These are phyloP conservation scores for Artemisia princeps DNA, from an alignment of 140 eudicot species.

Conservation along the genomic window DNA sequence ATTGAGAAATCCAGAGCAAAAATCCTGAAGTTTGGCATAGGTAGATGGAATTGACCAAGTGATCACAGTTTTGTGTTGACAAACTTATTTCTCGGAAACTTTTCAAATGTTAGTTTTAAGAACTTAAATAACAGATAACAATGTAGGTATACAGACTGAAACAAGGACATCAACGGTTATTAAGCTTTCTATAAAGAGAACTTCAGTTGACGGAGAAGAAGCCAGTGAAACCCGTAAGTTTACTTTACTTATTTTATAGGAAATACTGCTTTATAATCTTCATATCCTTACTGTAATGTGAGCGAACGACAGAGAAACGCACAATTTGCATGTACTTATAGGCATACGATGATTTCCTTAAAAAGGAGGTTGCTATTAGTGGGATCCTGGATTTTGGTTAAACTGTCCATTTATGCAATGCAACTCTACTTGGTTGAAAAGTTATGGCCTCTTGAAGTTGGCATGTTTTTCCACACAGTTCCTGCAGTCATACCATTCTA, in stretches of 20 bases:
- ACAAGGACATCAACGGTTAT: constrained; percentile 59
- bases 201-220: constrained; percentile 64
- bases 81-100: background rate
- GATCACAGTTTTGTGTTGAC: background rate
- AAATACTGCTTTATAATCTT: background rate
- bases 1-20: constrained; percentile 34
- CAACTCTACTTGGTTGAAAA: too few species aligned
- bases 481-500: too few species aligned
- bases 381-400: background rate
- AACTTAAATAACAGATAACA: constrained; percentile 25
- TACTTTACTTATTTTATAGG: background rate
- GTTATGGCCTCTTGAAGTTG: too few species aligned
- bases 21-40: constrained; percentile 39
- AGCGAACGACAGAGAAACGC: background rate
- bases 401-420: background rate
- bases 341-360: too few species aligned
- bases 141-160: constrained; percentile 42
- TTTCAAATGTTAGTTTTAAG: constrained; percentile 21
- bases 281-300: background rate
- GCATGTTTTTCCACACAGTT: too few species aligned
- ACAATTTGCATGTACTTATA: too few species aligned
- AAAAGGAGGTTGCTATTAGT: too few species aligned
- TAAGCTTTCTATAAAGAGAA: constrained; percentile 61
- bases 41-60: constrained; percentile 22
- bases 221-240: constrained; percentile 45